Evolutionary conservation across 805 yeast genomes (phyloP).

Genomic region (Lachancea fermentati): DNA sequence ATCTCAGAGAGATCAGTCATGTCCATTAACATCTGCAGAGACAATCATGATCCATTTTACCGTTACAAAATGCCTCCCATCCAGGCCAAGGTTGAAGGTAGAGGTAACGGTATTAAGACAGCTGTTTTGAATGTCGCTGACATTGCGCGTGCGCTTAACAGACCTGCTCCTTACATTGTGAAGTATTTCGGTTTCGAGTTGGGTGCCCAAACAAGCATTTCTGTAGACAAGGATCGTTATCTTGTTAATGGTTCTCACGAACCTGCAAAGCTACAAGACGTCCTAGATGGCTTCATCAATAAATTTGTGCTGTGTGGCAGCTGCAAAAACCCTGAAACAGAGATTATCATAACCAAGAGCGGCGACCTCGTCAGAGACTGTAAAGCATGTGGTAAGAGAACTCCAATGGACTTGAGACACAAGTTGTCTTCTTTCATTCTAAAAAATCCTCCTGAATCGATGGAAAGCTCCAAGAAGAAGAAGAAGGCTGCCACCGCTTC

Average conservation of each 20-base stretch:
- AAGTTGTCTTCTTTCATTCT: conserved; percentile 80
- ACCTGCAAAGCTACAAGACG: conserved; percentile 83
- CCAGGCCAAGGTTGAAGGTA: conserved; percentile 95
- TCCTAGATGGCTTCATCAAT: conserved; percentile 87
- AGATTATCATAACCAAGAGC: conserved; percentile 64
- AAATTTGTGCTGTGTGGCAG: conserved; percentile 90
- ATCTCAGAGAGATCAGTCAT: conserved; percentile 35
- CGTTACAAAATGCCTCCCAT: conserved; percentile 99
- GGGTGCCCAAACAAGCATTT: conserved; percentile 90
- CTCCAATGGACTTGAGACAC: conserved; percentile 77
- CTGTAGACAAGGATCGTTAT: conserved; percentile 77
- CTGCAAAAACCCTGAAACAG: conserved; percentile 98
- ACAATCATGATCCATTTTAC: conserved; percentile 95
- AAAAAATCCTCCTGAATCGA: conserved; percentile 77
- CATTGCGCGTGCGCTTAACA: conserved; percentile 84
- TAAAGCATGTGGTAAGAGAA: conserved; percentile 95
- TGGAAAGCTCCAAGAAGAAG: conserved; percentile 51
- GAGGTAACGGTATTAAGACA: conserved; percentile 98
- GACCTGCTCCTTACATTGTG: conserved; percentile 89
- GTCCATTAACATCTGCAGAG: conserved; percentile 96
- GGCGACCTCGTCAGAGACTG: conserved; percentile 81
- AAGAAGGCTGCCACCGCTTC: conserved; percentile 83
- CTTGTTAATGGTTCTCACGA: conserved; percentile 95
- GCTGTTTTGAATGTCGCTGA: conserved; percentile 85
- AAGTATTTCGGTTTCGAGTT: conserved; percentile 95